Conservation (phyloP, 164 flowering plant genomes). For the Berberis vulgaris region DNA sequence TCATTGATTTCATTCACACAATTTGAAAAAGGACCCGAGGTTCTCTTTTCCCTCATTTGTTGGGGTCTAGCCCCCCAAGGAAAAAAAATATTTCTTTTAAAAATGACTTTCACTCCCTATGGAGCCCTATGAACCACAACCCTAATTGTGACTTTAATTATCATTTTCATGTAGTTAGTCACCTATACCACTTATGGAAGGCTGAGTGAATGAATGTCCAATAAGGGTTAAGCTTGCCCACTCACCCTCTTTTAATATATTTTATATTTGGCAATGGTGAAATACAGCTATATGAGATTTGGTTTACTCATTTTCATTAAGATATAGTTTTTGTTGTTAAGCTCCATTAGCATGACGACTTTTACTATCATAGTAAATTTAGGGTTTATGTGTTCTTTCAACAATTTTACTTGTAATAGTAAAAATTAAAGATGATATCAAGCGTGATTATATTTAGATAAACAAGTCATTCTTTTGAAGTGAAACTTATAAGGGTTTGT, state of each 20-base stretch:
- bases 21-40: neutral
- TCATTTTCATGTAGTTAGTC: constrained; percentile 5
- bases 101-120: too few relatives aligned
- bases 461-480: too few relatives aligned
- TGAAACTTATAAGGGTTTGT: too few relatives aligned
- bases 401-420: too few relatives aligned
- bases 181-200: constrained; percentile 6
- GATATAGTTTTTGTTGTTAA: neutral
- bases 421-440: too few relatives aligned
- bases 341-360: neutral
- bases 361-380: neutral
- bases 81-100: neutral
- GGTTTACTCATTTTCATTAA: neutral
- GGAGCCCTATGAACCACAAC: neutral
- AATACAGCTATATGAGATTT: neutral
- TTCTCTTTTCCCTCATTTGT: constrained; percentile 5
- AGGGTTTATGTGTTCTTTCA: too few relatives aligned
- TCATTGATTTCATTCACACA: neutral
- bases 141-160: constrained; percentile 7
- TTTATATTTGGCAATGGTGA: neutral
- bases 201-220: neutral
- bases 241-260: neutral
- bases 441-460: too few relatives aligned
- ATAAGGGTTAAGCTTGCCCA: neutral
- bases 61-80: constrained; percentile 1